These are phyloP conservation scores for Collybiopsis luxurians DNA, from an alignment of 768 basidiomycete species.

Conservation along the genomic window DNA sequence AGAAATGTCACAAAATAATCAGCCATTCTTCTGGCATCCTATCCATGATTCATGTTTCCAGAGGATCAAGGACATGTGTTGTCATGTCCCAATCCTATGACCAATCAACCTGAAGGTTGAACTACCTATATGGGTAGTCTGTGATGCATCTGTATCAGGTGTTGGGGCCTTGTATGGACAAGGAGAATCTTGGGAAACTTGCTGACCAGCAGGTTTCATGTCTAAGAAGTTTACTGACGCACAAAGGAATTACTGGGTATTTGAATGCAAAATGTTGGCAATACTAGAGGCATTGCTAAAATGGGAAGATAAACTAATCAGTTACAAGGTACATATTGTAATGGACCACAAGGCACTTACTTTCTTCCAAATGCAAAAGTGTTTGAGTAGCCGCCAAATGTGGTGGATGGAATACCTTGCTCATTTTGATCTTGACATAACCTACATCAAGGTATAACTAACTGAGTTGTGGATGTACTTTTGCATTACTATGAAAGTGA, in stretches of 20 bases:
- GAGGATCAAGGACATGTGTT: slow-evolving; percentile 11
- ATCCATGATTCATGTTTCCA: slow-evolving; percentile 17
- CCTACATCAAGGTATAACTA: slow-evolving; percentile 23
- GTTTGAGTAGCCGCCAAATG: slow-evolving; percentile 16
- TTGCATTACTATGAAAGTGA: slow-evolving; percentile 30
- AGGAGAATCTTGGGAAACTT: slow-evolving; percentile 21
- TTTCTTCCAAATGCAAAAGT: slow-evolving; percentile 17
- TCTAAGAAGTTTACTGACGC: slow-evolving; percentile 25
- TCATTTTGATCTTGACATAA: slow-evolving; percentile 23
- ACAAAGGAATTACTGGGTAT: slow-evolving; percentile 18
- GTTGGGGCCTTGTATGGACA: slow-evolving; percentile 17
- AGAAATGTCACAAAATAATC: slow-evolving; percentile 15
- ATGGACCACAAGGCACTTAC: slow-evolving; percentile 23
- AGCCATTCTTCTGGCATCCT: slow-evolving; percentile 20
- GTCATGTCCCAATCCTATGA: slow-evolving; percentile 5
- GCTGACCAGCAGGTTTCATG: slow-evolving; percentile 23
- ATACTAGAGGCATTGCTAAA: slow-evolving; percentile 18
- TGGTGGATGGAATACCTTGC: slow-evolving; percentile 29
- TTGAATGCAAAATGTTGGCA: slow-evolving; percentile 16
- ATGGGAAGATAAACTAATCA: slow-evolving; percentile 25
- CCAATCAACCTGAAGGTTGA: not conserved
- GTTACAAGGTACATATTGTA: slow-evolving; percentile 16
- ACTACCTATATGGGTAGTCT: not conserved
- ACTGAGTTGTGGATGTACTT: slow-evolving; percentile 27
- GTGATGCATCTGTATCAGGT: not conserved